phyloP scores from a whole-genome alignment of 805 yeast species.

The Cyberlindnera nakhonratchasimensis region DNA sequence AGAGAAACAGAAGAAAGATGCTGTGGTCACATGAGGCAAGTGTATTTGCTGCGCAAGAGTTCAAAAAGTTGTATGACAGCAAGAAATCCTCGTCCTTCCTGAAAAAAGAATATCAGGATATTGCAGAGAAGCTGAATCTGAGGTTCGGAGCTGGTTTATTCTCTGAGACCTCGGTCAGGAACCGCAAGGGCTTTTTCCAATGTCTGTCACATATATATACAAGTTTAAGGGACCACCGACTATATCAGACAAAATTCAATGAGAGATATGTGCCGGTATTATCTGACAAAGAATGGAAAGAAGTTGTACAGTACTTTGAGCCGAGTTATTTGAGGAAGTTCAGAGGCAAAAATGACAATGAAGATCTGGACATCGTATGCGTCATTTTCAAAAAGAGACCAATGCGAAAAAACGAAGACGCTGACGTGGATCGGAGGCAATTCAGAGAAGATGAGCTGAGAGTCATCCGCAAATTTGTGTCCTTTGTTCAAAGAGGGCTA shows the following conservation, averaged over 20 bases:
- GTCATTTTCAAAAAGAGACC: slow-evolving; percentile 17
- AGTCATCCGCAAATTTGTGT: slow-evolving; percentile 5
- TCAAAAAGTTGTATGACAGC: slow-evolving; percentile 8
- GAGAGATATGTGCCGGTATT: slow-evolving; percentile 8
- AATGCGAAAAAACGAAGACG: slow-evolving; percentile 8
- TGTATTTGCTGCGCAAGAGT: slow-evolving; percentile 15
- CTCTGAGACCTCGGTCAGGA: slow-evolving; percentile 19
- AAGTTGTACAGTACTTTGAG: slow-evolving; percentile 11
- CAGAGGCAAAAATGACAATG: slow-evolving; percentile 14
- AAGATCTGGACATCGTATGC: slow-evolving; percentile 13
- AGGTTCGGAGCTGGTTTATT: slow-evolving; percentile 9
- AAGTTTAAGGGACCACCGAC: slow-evolving; percentile 7
- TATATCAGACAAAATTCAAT: slow-evolving; percentile 6
- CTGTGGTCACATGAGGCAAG: slow-evolving; percentile 19
- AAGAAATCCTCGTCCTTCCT: slow-evolving; percentile 19
- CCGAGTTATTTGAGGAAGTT: slow-evolving; percentile 18
- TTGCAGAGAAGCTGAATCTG: slow-evolving; percentile 12
- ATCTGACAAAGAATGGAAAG: slow-evolving; percentile 12
- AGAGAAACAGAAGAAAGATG: slow-evolving; percentile 8
- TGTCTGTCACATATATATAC: slow-evolving; percentile 15
- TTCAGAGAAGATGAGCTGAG: slow-evolving; percentile 3
- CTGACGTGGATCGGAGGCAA: neutral
- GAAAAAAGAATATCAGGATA: slow-evolving; percentile 16
- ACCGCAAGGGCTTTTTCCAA: slow-evolving; percentile 19
- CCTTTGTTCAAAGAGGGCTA: slow-evolving; percentile 7